Evolutionary conservation across 1,284 basidiomycete species (phyloP).

Genomic region (Ceratobasidium sp.): DNA sequence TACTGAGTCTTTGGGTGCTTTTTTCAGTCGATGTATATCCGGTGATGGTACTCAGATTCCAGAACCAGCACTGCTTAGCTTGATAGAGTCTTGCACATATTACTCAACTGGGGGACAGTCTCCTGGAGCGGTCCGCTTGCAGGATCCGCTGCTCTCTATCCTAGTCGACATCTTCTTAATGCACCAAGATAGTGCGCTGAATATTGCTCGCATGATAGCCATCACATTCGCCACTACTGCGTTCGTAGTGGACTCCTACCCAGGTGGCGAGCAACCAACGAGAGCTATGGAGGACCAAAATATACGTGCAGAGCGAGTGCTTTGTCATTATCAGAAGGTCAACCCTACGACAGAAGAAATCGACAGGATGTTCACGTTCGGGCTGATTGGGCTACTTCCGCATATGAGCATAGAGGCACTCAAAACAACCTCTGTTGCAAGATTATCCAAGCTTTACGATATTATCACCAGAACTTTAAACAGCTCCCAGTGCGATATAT

Average conservation of each 20-base stretch:
- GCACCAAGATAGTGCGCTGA: neutral
- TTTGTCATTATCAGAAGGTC: neutral
- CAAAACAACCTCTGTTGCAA: neutral
- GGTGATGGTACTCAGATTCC: too few relatives aligned
- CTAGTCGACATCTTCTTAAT: too few relatives aligned
- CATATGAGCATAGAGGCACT: neutral
- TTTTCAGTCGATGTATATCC: too few relatives aligned
- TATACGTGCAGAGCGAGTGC: neutral
- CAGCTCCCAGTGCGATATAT: neutral
- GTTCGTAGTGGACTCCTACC: neutral
- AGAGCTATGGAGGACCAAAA: neutral
- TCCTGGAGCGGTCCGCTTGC: too few relatives aligned
- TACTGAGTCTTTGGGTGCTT: too few relatives aligned
- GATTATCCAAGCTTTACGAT: neutral
- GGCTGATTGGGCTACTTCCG: neutral
- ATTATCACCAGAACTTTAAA: neutral
- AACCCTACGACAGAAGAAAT: neutral
- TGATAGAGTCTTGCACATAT: too few relatives aligned
- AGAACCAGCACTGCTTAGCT: too few relatives aligned
- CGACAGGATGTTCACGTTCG: neutral
- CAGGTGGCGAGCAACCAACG: neutral
- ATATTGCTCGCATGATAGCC: neutral
- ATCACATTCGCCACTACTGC: neutral
- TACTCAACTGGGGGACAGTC: too few relatives aligned
- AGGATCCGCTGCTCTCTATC: too few relatives aligned